A percentile compares a stretch with the other conserved stretches of the same genome.
Evolutionary conservation across 306 rosid species (phyloP).

Genomic region (Comarum palustre): DNA sequence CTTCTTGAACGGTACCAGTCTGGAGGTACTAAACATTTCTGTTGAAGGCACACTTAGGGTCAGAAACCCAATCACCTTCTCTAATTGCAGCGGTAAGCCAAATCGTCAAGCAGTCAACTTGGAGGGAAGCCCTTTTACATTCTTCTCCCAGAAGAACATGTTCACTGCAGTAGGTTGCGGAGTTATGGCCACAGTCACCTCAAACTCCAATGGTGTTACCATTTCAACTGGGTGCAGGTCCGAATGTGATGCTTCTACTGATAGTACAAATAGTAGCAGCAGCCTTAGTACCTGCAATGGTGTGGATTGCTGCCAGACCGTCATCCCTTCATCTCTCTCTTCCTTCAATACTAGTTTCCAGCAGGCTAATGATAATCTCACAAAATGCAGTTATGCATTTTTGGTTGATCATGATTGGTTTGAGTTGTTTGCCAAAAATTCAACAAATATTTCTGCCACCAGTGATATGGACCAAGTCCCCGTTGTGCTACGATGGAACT

Average conservation of each 20-base stretch:
- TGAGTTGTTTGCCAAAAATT: neutral
- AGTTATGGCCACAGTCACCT: neutral
- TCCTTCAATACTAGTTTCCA: neutral
- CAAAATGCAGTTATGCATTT: neutral
- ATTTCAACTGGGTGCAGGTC: conserved; percentile 10
- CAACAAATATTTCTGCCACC: neutral
- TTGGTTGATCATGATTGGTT: neutral
- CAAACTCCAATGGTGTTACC: neutral
- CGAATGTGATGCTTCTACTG: neutral
- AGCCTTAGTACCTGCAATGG: neutral
- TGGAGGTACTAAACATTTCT: neutral
- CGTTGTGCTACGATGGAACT: neutral
- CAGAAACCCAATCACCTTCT: conserved; percentile 21
- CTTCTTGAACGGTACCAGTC: conserved; percentile 3
- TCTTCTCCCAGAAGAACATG: conserved; percentile 4
- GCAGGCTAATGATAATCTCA: too few relatives aligned
- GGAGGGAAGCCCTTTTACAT: conserved; percentile 1
- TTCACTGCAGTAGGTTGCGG: conserved; percentile 5
- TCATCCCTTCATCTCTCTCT: neutral
- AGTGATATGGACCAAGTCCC: conserved; percentile 3
- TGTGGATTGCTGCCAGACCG: conserved; percentile 11
- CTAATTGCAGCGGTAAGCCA: conserved; percentile 1
- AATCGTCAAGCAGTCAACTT: neutral
- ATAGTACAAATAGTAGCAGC: neutral
- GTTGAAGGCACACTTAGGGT: neutral